Percentiles rank a stretch among this genome's conserved stretches.
These are phyloP conservation scores for Colletotrichum paranaense DNA, from an alignment of 2,329 filamentous ascomycete species.

Conservation along the genomic window DNA sequence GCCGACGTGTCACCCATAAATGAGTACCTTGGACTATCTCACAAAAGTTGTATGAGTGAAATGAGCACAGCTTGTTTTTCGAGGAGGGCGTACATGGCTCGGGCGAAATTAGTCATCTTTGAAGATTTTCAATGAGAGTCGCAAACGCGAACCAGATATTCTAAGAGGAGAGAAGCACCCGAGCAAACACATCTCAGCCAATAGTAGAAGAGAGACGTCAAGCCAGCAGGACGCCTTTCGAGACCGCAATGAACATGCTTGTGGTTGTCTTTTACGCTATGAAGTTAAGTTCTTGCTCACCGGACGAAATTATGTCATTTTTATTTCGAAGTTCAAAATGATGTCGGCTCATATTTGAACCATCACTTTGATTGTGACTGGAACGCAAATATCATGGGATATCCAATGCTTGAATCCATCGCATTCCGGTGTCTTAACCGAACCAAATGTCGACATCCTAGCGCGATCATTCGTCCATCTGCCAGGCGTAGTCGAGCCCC, in stretches of 20 bases:
- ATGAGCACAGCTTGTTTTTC: too few relatives aligned
- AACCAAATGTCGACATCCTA: neutral
- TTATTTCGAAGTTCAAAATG: neutral
- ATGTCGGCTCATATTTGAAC: too few relatives aligned
- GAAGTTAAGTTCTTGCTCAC: neutral
- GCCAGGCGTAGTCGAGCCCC: conserved; percentile 90
- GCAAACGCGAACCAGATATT: too few relatives aligned
- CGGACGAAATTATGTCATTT: neutral
- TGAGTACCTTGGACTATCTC: neutral
- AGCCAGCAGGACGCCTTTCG: too few relatives aligned
- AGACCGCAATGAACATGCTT: too few relatives aligned
- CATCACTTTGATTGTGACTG: neutral
- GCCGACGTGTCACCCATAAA: neutral
- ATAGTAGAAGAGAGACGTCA: too few relatives aligned
- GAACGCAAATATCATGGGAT: neutral
- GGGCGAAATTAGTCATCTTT: too few relatives aligned
- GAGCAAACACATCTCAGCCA: too few relatives aligned
- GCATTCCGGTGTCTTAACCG: neutral
- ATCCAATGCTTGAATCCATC: neutral
- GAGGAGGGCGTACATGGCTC: too few relatives aligned
- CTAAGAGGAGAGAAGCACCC: too few relatives aligned
- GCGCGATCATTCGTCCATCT: conserved; percentile 83
- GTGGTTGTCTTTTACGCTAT: neutral
- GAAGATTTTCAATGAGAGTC: too few relatives aligned
- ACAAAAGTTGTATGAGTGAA: too few relatives aligned